Evolutionary conservation across 495 filamentous ascomycete species (phyloP).

Genomic region (Penicillium goetzii): DNA sequence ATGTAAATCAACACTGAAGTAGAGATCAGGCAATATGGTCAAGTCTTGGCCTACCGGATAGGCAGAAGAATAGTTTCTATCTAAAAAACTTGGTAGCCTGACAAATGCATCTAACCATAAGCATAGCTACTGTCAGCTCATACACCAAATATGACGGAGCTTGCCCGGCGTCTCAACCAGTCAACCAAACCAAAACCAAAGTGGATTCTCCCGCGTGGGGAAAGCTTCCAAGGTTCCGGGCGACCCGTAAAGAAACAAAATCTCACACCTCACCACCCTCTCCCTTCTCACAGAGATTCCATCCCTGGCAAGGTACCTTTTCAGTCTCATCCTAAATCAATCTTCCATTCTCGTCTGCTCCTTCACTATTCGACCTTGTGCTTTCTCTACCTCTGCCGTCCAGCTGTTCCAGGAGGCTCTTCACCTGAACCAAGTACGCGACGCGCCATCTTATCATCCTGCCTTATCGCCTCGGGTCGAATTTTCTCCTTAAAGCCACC

Average conservation of each 20-base stretch:
- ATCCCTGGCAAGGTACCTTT: not conserved
- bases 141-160: not conserved
- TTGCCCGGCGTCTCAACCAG: not conserved
- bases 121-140: no score
- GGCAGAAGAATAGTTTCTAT: not conserved
- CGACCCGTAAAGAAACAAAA: constrained; percentile 24
- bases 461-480: constrained; percentile 17
- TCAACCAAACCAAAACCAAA: not conserved
- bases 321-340: not conserved
- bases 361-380: not conserved
- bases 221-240: constrained; percentile 34
- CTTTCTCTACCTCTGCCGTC: not conserved
- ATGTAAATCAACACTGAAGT: not conserved
- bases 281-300: not conserved
- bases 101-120: no score
- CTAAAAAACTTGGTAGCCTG: not conserved
- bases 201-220: constrained; percentile 25
- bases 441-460: constrained; percentile 22
- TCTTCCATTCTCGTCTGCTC: not conserved
- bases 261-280: constrained; percentile 7
- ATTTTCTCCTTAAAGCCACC: constrained; percentile 14
- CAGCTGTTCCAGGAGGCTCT: not conserved
- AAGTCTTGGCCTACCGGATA: not conserved
- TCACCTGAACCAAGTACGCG: constrained; percentile 1
- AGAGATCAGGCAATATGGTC: not conserved